Evolutionary conservation across 1,284 basidiomycete species (phyloP).

Genomic region (Ustilago cynodontis): DNA sequence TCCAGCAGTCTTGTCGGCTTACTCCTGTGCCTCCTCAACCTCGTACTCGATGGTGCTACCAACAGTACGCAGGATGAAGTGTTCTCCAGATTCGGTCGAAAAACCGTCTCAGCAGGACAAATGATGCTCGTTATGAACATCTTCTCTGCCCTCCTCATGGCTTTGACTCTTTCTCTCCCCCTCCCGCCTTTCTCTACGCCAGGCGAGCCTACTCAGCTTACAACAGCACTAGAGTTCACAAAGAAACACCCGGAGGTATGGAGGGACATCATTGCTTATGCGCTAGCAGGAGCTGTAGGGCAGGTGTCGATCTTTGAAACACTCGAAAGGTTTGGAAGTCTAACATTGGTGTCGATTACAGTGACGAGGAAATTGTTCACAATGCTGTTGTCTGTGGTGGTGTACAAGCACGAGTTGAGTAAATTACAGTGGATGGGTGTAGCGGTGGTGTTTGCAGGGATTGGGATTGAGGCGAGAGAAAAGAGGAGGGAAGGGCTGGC

Average conservation of each 20-base stretch:
- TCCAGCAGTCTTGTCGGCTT: constrained; percentile 70
- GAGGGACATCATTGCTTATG: constrained; percentile 84
- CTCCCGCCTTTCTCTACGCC: constrained; percentile 69
- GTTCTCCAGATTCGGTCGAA: constrained; percentile 77
- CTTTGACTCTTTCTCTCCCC: constrained; percentile 74
- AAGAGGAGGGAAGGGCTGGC: constrained; percentile 53
- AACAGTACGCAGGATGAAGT: constrained; percentile 99
- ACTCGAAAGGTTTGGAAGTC: constrained; percentile 90
- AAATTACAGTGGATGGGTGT: constrained; percentile 91
- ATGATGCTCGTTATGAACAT: constrained; percentile 99
- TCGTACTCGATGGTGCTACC: constrained; percentile 89
- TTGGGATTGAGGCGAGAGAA: constrained; percentile 87
- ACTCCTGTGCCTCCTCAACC: constrained; percentile 82
- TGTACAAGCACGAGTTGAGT: constrained; percentile 89
- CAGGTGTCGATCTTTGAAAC: constrained; percentile 99
- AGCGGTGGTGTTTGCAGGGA: constrained; percentile 89
- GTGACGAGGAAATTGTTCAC: constrained; percentile 95
- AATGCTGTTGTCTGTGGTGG: constrained; percentile 92
- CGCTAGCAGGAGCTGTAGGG: constrained; percentile 89
- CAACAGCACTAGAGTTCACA: constrained; percentile 75
- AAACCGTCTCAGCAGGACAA: constrained; percentile 85
- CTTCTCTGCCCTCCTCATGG: constrained; percentile 72
- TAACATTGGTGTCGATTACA: constrained; percentile 75
- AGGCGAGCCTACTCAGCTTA: constrained; percentile 41
- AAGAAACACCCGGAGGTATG: constrained; percentile 82